Base-by-base conservation (phyloP, 352 stramenopile genomes). In the Phytopythium oedochilum region DNA sequence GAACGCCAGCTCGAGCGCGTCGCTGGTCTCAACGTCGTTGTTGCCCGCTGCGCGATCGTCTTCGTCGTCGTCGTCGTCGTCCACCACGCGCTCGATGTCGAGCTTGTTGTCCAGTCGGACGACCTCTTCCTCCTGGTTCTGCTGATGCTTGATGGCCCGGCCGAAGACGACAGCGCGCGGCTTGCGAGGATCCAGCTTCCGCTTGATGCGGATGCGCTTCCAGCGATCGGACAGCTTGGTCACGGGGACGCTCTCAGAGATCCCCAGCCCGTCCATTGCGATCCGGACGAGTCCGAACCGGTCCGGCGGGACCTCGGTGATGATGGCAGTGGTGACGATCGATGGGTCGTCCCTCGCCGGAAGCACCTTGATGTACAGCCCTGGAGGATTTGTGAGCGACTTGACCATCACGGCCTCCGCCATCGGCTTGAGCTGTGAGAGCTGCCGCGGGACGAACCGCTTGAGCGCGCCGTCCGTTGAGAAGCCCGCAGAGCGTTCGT, bases 401-500 rank as follows among this genome's bases (percentile, higher is more conserved):
- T 28, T 55, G 14, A n/a, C 23, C 7, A 15, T 54, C 29, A 17
- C 25, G n/a, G 32, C 28, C 12, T 17, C 52, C 31, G 34, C 18
- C 71, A 91, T 89, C 0, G 67, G 53, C 32, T 88, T 69, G 4
- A 93, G 63, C 23, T 91, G 83, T 18, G 80, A 90, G 3, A 93
- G 67, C 54, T 89, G 78, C 3, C 83, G 70, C 3, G 78, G 80
- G 20, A 93, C 66, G 42, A 93, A 91, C 5, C 80, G 72, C 63
- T 93, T 93, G 38, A 93, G 65, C 10, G 78, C 55, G 8, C 83
- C 76, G 54, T 93, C 77, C 0, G 83, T 89, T 5, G 80, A 73
- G 60, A 93, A 91, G 1, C 64, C 83, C 0, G 78, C 83, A 36
- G 78, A 91, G 11, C 66, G 63, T 56, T 93, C 83, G n/a, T 93